Conservation (phyloP, 345 rosid genomes). For the Eucalyptus rudis region DNA sequence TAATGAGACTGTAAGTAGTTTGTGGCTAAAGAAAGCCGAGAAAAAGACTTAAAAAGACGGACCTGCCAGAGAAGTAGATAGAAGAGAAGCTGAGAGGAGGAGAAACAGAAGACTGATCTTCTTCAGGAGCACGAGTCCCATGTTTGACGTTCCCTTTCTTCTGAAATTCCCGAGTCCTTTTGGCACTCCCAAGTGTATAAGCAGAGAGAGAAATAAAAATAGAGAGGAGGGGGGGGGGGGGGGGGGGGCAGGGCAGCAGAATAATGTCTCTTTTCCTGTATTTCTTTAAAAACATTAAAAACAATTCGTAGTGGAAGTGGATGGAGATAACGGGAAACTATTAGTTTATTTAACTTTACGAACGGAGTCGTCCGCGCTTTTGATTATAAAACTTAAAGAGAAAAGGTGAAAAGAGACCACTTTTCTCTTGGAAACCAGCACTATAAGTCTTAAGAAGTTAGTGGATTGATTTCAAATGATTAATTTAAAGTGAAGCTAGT, state of each 20-base stretch:
- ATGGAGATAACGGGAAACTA: not conserved
- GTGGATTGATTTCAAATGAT: not conserved
- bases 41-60: not conserved
- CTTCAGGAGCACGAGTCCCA: not conserved
- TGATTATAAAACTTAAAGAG: not conserved
- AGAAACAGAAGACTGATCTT: not conserved
- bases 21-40: not conserved
- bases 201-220: not conserved
- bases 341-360: not conserved
- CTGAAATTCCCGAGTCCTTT: not conserved
- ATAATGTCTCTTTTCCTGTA: not conserved
- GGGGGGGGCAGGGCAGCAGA: not conserved
- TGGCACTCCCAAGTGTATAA: not conserved
- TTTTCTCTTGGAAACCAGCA: not conserved
- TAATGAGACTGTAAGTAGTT: not conserved
- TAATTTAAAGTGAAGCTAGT: not conserved
- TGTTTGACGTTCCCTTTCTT: not conserved
- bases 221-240: fast-evolving
- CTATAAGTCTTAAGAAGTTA: not conserved
- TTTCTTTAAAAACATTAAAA: not conserved
- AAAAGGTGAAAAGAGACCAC: conserved; percentile 7
- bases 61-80: not conserved
- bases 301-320: not conserved
- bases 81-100: not conserved
- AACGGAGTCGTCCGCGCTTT: not conserved